phyloP scores from a whole-genome alignment of 345 rosid genomes.

The Durio zibethinus region DNA sequence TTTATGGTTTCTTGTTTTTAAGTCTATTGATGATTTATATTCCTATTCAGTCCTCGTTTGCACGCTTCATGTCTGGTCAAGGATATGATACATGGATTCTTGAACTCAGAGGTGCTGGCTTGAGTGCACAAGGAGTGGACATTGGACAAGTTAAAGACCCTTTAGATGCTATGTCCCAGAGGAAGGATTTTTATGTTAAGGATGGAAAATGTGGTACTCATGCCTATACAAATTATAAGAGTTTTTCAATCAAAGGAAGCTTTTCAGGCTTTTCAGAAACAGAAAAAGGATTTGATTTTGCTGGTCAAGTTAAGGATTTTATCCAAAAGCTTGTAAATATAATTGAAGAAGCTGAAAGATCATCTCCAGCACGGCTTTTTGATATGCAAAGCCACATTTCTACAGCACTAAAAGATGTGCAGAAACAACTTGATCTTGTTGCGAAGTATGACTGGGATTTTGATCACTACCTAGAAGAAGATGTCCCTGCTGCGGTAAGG shows the following conservation, averaged over 20 bases:
- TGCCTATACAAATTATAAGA: neutral
- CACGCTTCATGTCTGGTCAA: conserved; percentile 70
- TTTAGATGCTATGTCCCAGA: neutral
- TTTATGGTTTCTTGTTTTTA: neutral
- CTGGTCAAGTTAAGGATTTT: conserved; percentile 30
- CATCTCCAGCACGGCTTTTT: conserved; percentile 23
- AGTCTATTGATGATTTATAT: neutral
- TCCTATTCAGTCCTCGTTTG: conserved; percentile 59
- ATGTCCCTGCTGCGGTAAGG: conserved; percentile 91
- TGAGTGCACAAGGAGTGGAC: conserved; percentile 43
- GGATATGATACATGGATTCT: conserved; percentile 91
- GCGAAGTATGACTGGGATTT: conserved; percentile 85
- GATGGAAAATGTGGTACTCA: neutral
- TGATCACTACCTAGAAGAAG: conserved; percentile 78
- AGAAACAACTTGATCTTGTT: conserved; percentile 53
- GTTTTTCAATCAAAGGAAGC: neutral
- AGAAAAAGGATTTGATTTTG: conserved; percentile 21
- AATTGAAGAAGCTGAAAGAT: conserved; percentile 27
- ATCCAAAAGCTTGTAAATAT: conserved; percentile 26
- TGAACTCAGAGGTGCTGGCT: conserved; percentile 82
- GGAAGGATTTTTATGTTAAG: neutral
- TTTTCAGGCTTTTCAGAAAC: conserved; percentile 16
- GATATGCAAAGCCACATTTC: conserved; percentile 41
- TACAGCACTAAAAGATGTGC: conserved; percentile 45
- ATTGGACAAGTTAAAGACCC: conserved; percentile 22